Evolutionary conservation across 208 protist species (phyloP).

Genomic region (Angomonas deanei): DNA sequence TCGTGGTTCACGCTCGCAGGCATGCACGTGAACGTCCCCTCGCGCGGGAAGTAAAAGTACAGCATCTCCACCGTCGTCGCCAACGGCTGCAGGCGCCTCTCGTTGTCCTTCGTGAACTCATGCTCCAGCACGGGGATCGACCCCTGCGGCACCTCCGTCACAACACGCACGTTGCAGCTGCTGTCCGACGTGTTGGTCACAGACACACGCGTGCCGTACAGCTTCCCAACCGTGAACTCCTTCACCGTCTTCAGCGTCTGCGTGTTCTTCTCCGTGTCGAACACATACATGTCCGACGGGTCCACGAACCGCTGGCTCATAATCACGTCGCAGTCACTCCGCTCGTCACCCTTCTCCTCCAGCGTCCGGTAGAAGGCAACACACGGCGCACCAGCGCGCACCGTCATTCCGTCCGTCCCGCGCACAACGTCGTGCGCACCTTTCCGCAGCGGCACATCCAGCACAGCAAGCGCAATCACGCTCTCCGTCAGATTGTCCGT

Average conservation of each 20-base stretch:
- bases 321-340: neutral
- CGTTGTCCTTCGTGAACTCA: neutral
- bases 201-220: conserved; percentile 2
- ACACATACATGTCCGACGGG: conserved; percentile 5
- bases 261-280: neutral
- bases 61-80: conserved; percentile 1
- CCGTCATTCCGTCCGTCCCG: neutral
- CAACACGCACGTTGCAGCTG: neutral
- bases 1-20: conserved; percentile 10
- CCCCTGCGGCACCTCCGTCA: conserved; percentile 12
- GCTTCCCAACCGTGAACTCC: conserved; percentile 8
- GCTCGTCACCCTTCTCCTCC: neutral
- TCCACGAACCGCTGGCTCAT: conserved; percentile 9
- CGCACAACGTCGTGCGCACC: neutral
- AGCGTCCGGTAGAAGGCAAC: neutral
- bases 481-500: neutral
- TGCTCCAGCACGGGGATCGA: neutral
- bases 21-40: conserved; percentile 4
- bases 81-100: conserved; percentile 1
- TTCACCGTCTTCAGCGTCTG: conserved; percentile 5
- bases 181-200: conserved; percentile 7
- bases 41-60: conserved; percentile 11
- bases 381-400: neutral
- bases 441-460: neutral
- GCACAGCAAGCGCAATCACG: conserved; percentile 1